A percentile compares a stretch with the other conserved stretches of the same genome.
Evolutionary conservation across 306 rosid genomes (phyloP).

Genomic region (Ochetophila trinervis): DNA sequence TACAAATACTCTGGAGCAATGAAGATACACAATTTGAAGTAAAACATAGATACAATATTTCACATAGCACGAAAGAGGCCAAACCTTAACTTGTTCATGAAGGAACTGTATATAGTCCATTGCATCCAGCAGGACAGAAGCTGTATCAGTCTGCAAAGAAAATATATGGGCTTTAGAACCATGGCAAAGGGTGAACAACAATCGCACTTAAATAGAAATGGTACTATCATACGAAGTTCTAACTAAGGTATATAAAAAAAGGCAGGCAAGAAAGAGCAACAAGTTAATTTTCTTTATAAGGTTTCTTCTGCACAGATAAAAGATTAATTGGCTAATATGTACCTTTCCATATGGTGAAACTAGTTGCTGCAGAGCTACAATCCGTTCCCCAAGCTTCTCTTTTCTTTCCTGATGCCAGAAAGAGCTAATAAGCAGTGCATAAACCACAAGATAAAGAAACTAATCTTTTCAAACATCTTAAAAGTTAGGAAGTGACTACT

Average conservation of each 20-base stretch:
- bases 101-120: slow-evolving; percentile 92
- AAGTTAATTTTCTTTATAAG: background rate
- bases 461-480: background rate
- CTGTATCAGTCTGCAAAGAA: slow-evolving; percentile 88
- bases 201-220: background rate
- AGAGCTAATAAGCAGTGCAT: slow-evolving; percentile 13
- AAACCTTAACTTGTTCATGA: slow-evolving; percentile 95
- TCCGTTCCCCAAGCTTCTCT: slow-evolving; percentile 81
- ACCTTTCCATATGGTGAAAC: slow-evolving; percentile 99
- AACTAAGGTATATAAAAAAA: background rate
- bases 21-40: background rate
- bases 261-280: no score
- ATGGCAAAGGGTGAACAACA: slow-evolving; percentile 6
- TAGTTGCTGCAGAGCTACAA: slow-evolving; percentile 89
- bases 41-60: background rate
- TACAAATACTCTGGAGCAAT: background rate
- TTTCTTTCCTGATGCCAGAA: slow-evolving; percentile 65
- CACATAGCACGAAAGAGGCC: slow-evolving; percentile 26
- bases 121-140: slow-evolving; percentile 89
- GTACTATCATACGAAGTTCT: background rate
- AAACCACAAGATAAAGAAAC: background rate
- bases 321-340: slow-evolving; percentile 19
- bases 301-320: background rate
- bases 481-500: background rate
- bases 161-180: slow-evolving; percentile 22